These are phyloP conservation scores for Coriolopsis trogii DNA, from an alignment of 1,284 basidiomycete genomes.

Conservation along the genomic window DNA sequence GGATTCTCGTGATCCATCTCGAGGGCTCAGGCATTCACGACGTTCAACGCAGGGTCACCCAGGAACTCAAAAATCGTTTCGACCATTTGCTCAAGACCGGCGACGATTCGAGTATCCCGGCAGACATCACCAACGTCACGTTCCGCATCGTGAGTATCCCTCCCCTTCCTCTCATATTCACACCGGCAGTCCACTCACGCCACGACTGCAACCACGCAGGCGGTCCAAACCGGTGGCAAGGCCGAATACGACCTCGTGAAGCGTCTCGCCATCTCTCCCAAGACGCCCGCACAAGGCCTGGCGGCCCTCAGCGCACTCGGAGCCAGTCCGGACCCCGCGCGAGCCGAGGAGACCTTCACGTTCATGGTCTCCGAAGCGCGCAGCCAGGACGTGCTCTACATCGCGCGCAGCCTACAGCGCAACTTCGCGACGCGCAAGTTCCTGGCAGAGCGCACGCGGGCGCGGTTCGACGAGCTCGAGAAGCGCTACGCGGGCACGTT, in stretches of 20 bases:
- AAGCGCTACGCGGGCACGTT: constrained; percentile 75
- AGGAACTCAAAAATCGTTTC: constrained; percentile 80
- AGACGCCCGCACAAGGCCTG: constrained; percentile 70
- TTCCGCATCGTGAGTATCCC: constrained; percentile 49
- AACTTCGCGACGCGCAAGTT: constrained; percentile 48
- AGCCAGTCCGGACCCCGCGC: constrained; percentile 43
- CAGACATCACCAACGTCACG: constrained; percentile 65
- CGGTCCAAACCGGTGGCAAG: constrained; percentile 47
- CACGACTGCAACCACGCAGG: constrained; percentile 48
- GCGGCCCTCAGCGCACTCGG: constrained; percentile 66
- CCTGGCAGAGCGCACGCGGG: constrained; percentile 49
- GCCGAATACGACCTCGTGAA: constrained; percentile 80
- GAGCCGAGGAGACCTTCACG: constrained; percentile 62
- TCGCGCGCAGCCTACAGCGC: constrained; percentile 44
- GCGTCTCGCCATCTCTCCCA: constrained; percentile 69
- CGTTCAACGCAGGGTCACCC: constrained; percentile 56
- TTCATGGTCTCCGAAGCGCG: constrained; percentile 57
- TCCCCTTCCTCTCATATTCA: background rate
- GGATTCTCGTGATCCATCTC: background rate
- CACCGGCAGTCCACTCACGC: background rate
- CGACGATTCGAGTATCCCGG: constrained; percentile 82
- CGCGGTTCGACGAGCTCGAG: constrained; percentile 70
- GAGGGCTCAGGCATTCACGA: too few relatives aligned
- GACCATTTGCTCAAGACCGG: constrained; percentile 68
- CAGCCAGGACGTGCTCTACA: constrained; percentile 67